phyloP scores from a whole-genome alignment of 352 stramenopile genomes.

The Phytophthora vignae region DNA sequence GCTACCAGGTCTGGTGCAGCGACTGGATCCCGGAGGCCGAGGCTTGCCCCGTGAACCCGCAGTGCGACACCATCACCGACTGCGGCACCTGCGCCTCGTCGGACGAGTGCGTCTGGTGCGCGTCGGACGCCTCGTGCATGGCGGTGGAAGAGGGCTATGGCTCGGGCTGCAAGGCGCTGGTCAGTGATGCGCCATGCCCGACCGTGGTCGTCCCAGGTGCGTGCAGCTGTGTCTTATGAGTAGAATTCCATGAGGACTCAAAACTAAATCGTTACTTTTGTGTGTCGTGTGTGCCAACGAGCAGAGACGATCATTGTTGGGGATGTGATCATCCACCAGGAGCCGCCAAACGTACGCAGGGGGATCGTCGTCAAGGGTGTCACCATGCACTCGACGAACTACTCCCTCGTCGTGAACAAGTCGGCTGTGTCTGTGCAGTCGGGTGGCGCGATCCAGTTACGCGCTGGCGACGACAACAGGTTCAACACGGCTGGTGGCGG shows the following conservation, averaged over 20 bases:
- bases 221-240: constrained; percentile 24
- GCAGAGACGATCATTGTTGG: constrained; percentile 66
- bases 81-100: constrained; percentile 74
- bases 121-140: constrained; percentile 85
- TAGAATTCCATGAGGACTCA: not conserved
- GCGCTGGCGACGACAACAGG: constrained; percentile 66
- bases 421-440: constrained; percentile 50
- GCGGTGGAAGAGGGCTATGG: constrained; percentile 85
- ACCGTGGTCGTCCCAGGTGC: constrained; percentile 71
- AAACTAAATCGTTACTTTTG: not conserved
- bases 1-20: constrained; percentile 51
- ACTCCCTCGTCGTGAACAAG: constrained; percentile 55
- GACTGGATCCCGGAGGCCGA: constrained; percentile 68
- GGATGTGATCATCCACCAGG: constrained; percentile 61
- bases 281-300: constrained; percentile 22
- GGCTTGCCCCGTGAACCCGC: constrained; percentile 77
- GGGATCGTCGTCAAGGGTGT: constrained; percentile 47
- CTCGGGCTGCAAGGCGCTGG: constrained; percentile 80
- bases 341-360: constrained; percentile 49
- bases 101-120: constrained; percentile 91
- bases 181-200: constrained; percentile 91
- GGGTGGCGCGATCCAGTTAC: constrained; percentile 60
- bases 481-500: constrained; percentile 74
- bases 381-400: constrained; percentile 43
- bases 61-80: constrained; percentile 54